phyloP scores from a whole-genome alignment of 306 rosid genomes.

The Cucurbita argyrosperma region DNA sequence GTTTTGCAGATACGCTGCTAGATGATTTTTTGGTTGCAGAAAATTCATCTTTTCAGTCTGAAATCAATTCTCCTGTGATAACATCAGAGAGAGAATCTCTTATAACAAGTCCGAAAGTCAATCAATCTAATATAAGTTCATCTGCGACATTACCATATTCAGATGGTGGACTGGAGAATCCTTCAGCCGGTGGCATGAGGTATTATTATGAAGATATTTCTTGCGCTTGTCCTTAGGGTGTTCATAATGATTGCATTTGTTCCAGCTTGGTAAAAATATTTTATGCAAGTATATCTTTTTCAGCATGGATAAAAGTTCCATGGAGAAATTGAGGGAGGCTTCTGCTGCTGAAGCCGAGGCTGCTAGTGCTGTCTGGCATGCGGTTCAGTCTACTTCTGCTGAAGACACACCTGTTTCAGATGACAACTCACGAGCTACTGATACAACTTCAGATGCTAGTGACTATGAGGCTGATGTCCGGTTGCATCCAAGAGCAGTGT shows the following conservation, averaged over 20 bases:
- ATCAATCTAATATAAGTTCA: conserved; percentile 32
- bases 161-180: conserved; percentile 34
- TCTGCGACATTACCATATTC: conserved; percentile 16
- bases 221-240: not conserved
- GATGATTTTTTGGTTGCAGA: conserved; percentile 91
- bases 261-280: not conserved
- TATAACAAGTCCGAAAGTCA: conserved; percentile 34
- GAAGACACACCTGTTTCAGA: conserved; percentile 78
- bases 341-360: conserved; percentile 99
- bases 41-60: conserved; percentile 55
- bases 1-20: conserved; percentile 52
- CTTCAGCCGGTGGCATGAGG: conserved; percentile 52
- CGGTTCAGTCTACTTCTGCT: conserved; percentile 46
- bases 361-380: conserved; percentile 94
- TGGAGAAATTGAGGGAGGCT: conserved; percentile 97
- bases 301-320: conserved; percentile 72
- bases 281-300: conserved; percentile 8
- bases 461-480: conserved; percentile 90
- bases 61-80: conserved; percentile 28
- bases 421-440: conserved; percentile 72
- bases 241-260: not conserved
- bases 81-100: conserved; percentile 52
- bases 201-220: conserved; percentile 16
- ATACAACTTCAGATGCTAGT: conserved; percentile 83
- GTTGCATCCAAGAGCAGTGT: conserved; percentile 97